Evolutionary conservation across 2,329 filamentous ascomycete genomes (phyloP), one percentile per base, ranked within the genome.

Genomic region (Apiospora marii): DNA sequence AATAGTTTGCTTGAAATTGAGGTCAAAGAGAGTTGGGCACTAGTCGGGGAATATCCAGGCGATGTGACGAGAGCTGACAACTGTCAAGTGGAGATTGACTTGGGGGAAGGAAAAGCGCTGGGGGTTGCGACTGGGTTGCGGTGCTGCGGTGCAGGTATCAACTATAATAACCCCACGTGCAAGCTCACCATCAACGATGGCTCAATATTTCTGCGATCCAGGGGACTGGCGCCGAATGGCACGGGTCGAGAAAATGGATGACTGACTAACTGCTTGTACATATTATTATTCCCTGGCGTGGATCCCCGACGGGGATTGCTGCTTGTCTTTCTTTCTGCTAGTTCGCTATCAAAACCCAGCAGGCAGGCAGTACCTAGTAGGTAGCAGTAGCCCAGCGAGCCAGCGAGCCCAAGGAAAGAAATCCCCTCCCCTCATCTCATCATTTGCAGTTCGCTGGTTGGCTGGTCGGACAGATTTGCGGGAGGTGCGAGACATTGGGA

Each of bases 11-110:
- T 34, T 19, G 53, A 22, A 61, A 61, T 10, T 37, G 27, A 61
- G 27, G 27, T 61, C 34, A 16, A 30, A 3, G 24, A 53, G 51
- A n/a, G 51, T 53, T 34, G 7, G 53, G 53, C 30, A 19, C 51
- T 58, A 58, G 30, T 34, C 27, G 13, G 27, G n/a, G 51, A 10
- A 58, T 30, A 58, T 16, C 51, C 30, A 58, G 27, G 12, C 27
- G 27, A 58, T 30, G 27, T 34, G 27, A 30, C 14, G 51, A 34
- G 51, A 34, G 51, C 22, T 64, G 58, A 64, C 58, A 64, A 41
- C 58, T 64, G 34, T 41, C 58, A 64, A 64, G 58, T 64, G 34
- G 58, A 41, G 30, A n/a, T 34, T 64, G 34, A 64, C 58, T 64
- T 64, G 34, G 58, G 19, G 27, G 22, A 58, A 41, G 22, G n/a